Evolutionary conservation across 768 basidiomycete species (phyloP).

Genomic region (Ephemerocybe angulata): DNA sequence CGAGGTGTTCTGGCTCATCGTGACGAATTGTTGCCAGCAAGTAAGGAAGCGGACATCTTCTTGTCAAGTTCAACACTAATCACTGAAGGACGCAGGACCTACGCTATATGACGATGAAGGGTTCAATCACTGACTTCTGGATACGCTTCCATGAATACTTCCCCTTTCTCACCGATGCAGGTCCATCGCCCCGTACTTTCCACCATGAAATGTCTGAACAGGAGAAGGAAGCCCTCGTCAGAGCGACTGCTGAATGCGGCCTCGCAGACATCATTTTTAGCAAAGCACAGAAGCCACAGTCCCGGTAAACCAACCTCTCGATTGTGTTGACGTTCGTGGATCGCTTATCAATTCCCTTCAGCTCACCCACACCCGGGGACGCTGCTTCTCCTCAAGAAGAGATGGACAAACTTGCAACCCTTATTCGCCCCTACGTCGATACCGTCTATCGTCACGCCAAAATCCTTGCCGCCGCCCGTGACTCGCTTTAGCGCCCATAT

Average conservation of each 20-base stretch:
- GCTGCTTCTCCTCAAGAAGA: not conserved
- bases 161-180: constrained; percentile 19
- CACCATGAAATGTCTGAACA: constrained; percentile 22
- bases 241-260: constrained; percentile 7
- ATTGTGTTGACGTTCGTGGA: too few species aligned
- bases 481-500: not conserved
- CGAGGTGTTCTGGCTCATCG: constrained; percentile 29
- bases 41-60: not conserved
- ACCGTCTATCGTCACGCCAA: not conserved
- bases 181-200: constrained; percentile 23
- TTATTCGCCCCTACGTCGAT: not conserved
- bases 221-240: constrained; percentile 18
- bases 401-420: not conserved
- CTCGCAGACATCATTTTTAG: not conserved
- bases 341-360: too few species aligned
- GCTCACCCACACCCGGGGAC: too few species aligned
- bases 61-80: not conserved
- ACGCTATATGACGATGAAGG: not conserved
- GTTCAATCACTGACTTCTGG: constrained; percentile 31
- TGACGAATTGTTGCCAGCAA: constrained; percentile 22
- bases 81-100: not conserved
- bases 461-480: not conserved
- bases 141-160: constrained; percentile 41
- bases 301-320: too few species aligned
- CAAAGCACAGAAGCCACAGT: too few species aligned